Percentiles rank a stretch among this genome's conserved stretches.
Evolutionary conservation across 768 basidiomycete species (phyloP).

Genomic region (Termitomyces bulborhizus): DNA sequence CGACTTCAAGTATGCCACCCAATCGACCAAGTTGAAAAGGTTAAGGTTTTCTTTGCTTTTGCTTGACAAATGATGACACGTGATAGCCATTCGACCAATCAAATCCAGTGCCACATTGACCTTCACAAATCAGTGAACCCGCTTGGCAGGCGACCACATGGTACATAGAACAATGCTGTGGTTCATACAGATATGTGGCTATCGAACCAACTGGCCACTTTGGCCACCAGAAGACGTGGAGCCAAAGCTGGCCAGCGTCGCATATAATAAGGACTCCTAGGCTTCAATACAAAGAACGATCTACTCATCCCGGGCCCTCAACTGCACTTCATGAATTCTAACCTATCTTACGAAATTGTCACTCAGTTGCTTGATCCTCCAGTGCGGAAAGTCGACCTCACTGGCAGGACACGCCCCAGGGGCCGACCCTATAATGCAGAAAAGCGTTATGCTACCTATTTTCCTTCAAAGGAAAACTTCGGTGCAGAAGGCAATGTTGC

Average conservation of each 20-base stretch:
- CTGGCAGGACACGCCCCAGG: constrained; percentile 1
- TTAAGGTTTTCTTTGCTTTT: background rate
- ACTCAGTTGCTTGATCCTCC: constrained; percentile 7
- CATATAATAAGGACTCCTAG: background rate
- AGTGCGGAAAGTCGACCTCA: background rate
- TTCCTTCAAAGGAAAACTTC: constrained; percentile 20
- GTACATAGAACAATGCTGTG: constrained; percentile 4
- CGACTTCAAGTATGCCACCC: too few species aligned
- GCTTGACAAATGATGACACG: background rate
- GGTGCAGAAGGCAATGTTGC: constrained; percentile 14
- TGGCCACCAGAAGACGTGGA: background rate
- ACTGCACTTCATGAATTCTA: constrained; percentile 11
- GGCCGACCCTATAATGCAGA: constrained; percentile 8
- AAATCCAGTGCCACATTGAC: background rate
- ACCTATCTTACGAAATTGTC: constrained; percentile 10
- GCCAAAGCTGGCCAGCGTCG: constrained; percentile 2
- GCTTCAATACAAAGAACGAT: background rate
- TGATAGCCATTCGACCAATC: background rate
- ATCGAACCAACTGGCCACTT: background rate
- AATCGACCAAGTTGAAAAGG: too few species aligned
- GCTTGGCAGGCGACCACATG: background rate
- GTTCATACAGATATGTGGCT: background rate
- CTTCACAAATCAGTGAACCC: too few species aligned
- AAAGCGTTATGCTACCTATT: constrained; percentile 31
- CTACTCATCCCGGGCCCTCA: background rate